phyloP scores from a whole-genome alignment of 352 stramenopile species.

The Pythium pyrilobum region DNA sequence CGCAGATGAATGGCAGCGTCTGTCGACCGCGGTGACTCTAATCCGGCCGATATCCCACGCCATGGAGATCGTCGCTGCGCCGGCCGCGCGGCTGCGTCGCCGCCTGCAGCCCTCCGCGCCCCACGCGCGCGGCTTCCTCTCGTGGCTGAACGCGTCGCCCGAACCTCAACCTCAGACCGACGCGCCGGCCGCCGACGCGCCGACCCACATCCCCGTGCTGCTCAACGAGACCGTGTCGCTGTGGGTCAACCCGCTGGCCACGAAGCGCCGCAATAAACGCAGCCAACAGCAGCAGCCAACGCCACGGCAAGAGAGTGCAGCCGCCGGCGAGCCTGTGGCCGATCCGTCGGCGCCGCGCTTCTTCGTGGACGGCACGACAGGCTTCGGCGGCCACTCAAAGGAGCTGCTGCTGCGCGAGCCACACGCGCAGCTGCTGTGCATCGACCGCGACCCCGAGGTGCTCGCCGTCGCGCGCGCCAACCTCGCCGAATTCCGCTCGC shows the following conservation, averaged over 20 bases:
- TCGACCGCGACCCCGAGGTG: conserved; percentile 76
- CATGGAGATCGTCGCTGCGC: background rate
- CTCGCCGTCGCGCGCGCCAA: conserved; percentile 48
- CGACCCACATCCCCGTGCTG: conserved; percentile 53
- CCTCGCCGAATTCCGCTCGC: conserved; percentile 36
- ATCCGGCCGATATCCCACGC: too few relatives aligned
- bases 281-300: background rate
- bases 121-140: conserved; percentile 11
- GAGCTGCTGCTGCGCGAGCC: conserved; percentile 48
- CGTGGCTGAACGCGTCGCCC: conserved; percentile 5
- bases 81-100: conserved; percentile 3
- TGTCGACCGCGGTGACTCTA: too few relatives aligned
- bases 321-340: too few relatives aligned
- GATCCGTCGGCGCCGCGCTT: conserved; percentile 16
- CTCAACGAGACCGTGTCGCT: conserved; percentile 43
- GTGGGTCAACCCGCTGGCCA: conserved; percentile 13
- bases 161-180: background rate
- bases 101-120: background rate
- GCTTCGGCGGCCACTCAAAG: conserved; percentile 63
- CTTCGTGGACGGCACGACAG: conserved; percentile 73
- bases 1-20: background rate
- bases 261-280: conserved; percentile 3
- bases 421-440: conserved; percentile 57
- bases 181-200: background rate
- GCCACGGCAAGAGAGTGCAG: too few relatives aligned